These are phyloP conservation scores for Capillidium heterosporum DNA, from an alignment of 371 early-diverging fungal species.

Conservation along the genomic window DNA sequence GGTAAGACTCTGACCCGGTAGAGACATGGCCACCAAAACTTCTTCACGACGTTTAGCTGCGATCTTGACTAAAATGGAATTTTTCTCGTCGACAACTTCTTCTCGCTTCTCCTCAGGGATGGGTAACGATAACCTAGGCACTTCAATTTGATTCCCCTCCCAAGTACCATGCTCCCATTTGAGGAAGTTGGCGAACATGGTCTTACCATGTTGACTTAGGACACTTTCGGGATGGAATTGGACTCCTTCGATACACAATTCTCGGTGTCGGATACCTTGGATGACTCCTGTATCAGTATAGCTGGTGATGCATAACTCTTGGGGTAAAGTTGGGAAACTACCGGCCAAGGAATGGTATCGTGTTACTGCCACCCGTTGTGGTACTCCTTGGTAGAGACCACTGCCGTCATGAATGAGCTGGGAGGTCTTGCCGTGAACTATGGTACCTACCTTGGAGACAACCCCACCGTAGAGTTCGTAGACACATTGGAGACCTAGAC, in stretches of 20 bases:
- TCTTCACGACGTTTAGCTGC: constrained; percentile 61
- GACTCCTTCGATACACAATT: constrained; percentile 80
- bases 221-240: constrained; percentile 96
- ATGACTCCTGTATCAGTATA: constrained; percentile 70
- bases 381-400: constrained; percentile 67
- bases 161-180: constrained; percentile 67
- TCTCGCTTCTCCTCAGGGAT: not conserved
- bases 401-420: constrained; percentile 72
- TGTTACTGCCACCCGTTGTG: constrained; percentile 67
- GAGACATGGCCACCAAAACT: constrained; percentile 39
- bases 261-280: constrained; percentile 86
- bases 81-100: not conserved
- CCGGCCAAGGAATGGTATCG: constrained; percentile 93
- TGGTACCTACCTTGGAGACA: constrained; percentile 78
- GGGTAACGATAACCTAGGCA: not conserved
- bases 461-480: constrained; percentile 84
- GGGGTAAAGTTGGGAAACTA: constrained; percentile 62
- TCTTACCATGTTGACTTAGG: constrained; percentile 71
- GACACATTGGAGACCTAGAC: constrained; percentile 92
- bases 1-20: constrained; percentile 49
- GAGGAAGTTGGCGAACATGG: constrained; percentile 76
- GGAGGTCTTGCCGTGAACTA: constrained; percentile 87
- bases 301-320: constrained; percentile 61
- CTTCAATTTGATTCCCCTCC: constrained; percentile 31
- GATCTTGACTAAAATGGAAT: constrained; percentile 41